These are phyloP conservation scores for Alternaria brassicicola DNA, from an alignment of 2,329 filamentous ascomycete species.

Conservation along the genomic window DNA sequence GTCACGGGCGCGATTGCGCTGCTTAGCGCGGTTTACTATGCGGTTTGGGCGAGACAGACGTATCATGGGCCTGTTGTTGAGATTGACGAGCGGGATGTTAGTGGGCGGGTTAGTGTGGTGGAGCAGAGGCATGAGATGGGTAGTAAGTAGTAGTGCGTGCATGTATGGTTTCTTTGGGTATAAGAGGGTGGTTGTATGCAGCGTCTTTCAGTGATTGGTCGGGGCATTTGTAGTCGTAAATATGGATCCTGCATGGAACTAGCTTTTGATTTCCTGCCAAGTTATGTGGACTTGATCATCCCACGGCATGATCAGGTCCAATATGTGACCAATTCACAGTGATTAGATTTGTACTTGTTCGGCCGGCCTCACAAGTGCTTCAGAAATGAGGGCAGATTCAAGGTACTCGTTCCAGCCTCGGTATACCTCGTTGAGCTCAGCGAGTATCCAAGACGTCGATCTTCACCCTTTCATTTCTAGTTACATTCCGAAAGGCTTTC, in stretches of 20 bases:
- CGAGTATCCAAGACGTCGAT: not conserved
- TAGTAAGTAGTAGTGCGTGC: not conserved
- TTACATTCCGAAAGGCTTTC: too few relatives aligned
- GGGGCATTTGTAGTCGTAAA: rapidly evolving
- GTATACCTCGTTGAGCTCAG: rapidly evolving
- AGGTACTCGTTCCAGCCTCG: not conserved
- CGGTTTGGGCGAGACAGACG: slow-evolving; percentile 30
- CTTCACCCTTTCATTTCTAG: not conserved
- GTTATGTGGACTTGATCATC: not conserved
- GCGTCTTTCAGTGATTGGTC: not conserved
- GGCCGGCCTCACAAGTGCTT: rapidly evolving
- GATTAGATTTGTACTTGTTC: not conserved
- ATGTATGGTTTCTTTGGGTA: rapidly evolving
- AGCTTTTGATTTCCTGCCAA: too few relatives aligned
- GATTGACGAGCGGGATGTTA: not conserved
- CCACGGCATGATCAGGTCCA: not conserved
- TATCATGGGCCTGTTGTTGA: slow-evolving; percentile 39
- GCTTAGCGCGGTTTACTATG: slow-evolving; percentile 31
- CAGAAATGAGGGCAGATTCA: rapidly evolving
- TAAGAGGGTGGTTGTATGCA: not conserved
- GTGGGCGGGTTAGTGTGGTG: not conserved
- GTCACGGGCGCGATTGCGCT: slow-evolving; percentile 26
- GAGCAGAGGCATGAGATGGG: not conserved
- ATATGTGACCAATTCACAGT: not conserved
- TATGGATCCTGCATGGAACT: not conserved